Conservation (phyloP, 2,329 filamentous ascomycete genomes). For the Phoma sp. region DNA sequence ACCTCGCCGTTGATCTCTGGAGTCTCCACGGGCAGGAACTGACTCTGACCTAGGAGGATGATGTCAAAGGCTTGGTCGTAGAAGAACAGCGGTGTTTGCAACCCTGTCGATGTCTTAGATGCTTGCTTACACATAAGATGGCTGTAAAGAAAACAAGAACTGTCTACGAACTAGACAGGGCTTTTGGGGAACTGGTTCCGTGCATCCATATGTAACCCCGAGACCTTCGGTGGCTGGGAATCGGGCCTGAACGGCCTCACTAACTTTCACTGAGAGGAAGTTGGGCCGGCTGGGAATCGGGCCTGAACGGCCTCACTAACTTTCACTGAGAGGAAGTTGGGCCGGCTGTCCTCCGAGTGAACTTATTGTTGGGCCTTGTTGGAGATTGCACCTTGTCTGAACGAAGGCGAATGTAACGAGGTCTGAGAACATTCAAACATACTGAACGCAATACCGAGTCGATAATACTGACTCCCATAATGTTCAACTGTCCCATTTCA, state of each 20-base stretch:
- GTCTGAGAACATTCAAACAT: too few relatives aligned
- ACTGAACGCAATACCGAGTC: not conserved
- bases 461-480: not conserved
- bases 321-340: not conserved
- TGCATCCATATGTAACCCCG: conserved; percentile 4
- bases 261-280: too few relatives aligned
- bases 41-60: conserved; percentile 1
- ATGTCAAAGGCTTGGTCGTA: conserved; percentile 15
- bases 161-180: conserved; percentile 17
- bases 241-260: conserved; percentile 7
- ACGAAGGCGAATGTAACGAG: too few relatives aligned
- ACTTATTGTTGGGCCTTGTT: too few relatives aligned
- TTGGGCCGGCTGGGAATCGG: conserved; percentile 5
- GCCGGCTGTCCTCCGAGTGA: too few relatives aligned
- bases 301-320: conserved; percentile 6
- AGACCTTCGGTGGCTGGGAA: not conserved
- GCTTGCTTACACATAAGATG: conserved; percentile 1
- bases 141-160: conserved; percentile 16
- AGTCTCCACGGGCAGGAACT: conserved; percentile 2
- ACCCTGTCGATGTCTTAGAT: conserved; percentile 4
- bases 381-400: too few relatives aligned
- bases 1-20: conserved; percentile 6
- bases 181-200: conserved; percentile 6
- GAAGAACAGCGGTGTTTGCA: conserved; percentile 2
- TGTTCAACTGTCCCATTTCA: too few relatives aligned